A percentile compares a stretch with the other conserved stretches of the same genome.
Evolutionary conservation across 768 basidiomycete genomes (phyloP).

Genomic region (Leucocoprinus leucothites): DNA sequence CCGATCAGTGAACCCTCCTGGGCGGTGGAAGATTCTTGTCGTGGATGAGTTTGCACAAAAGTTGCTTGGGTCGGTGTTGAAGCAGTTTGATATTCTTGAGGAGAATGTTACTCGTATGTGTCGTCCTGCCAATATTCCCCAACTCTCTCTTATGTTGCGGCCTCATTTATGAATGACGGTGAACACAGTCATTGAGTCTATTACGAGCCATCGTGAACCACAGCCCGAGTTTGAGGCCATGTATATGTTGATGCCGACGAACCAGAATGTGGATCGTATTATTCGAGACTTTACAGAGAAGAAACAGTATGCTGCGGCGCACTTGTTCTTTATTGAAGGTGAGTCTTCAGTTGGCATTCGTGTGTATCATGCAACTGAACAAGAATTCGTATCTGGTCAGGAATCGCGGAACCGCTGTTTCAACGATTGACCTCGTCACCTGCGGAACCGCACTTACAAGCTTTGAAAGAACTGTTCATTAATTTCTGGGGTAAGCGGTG

Average conservation of each 20-base stretch:
- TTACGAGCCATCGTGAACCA: conserved; percentile 77
- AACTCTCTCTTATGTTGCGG: not conserved
- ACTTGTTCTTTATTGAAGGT: conserved; percentile 94
- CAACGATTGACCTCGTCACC: conserved; percentile 70
- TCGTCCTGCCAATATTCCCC: not conserved
- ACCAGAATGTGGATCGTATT: conserved; percentile 89
- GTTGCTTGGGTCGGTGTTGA: conserved; percentile 80
- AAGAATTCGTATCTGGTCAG: conserved; percentile 35
- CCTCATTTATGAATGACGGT: not conserved
- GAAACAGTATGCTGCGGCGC: conserved; percentile 77
- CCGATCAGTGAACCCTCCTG: conserved; percentile 80
- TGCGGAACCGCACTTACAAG: conserved; percentile 74
- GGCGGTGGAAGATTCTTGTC: conserved; percentile 96
- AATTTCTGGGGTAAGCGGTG: conserved; percentile 83
- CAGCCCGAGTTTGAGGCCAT: conserved; percentile 88
- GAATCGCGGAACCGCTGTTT: conserved; percentile 74
- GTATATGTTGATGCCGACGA: conserved; percentile 93
- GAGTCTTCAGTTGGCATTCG: conserved; percentile 10
- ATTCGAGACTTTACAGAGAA: conserved; percentile 74
- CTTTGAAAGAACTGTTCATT: conserved; percentile 82
- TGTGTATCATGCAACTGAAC: not conserved
- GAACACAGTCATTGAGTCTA: conserved; percentile 82
- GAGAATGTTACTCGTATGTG: conserved; percentile 93
- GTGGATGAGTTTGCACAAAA: conserved; percentile 91
- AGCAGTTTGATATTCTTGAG: conserved; percentile 90